Conservation (phyloP, 148 eudicot species). For the Rhododendron ferrugineum region DNA sequence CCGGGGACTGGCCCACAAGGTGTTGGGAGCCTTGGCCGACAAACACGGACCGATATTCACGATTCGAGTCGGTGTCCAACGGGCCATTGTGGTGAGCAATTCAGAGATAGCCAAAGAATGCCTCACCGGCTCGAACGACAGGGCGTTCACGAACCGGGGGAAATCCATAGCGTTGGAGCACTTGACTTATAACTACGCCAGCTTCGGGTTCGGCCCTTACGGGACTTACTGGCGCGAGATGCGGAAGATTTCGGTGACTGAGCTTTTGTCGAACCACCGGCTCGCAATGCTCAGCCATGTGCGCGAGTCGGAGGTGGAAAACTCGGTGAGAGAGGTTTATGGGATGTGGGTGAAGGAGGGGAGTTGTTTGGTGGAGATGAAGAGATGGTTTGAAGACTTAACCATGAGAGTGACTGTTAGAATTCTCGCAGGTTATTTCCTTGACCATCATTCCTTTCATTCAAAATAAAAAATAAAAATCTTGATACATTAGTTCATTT, state of each 20-base stretch:
- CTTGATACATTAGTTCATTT: neutral
- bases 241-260: neutral
- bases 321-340: neutral
- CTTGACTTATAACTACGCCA: neutral
- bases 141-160: neutral
- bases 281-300: neutral
- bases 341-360: neutral
- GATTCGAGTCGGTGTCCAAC: neutral
- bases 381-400: neutral
- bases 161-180: neutral
- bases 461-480: neutral
- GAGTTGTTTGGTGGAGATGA: neutral
- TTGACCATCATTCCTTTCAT: neutral
- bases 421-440: neutral
- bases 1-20: neutral
- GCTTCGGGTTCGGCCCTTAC: neutral
- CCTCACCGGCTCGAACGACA: neutral
- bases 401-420: neutral
- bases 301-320: neutral
- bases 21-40: constrained; percentile 2
- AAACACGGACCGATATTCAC: constrained; percentile 3
- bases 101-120: neutral
- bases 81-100: neutral
- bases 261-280: neutral
- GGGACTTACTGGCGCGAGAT: neutral